These are phyloP conservation scores for Annulohypoxylon maeteangense DNA, from an alignment of 495 filamentous ascomycete genomes.

Conservation along the genomic window DNA sequence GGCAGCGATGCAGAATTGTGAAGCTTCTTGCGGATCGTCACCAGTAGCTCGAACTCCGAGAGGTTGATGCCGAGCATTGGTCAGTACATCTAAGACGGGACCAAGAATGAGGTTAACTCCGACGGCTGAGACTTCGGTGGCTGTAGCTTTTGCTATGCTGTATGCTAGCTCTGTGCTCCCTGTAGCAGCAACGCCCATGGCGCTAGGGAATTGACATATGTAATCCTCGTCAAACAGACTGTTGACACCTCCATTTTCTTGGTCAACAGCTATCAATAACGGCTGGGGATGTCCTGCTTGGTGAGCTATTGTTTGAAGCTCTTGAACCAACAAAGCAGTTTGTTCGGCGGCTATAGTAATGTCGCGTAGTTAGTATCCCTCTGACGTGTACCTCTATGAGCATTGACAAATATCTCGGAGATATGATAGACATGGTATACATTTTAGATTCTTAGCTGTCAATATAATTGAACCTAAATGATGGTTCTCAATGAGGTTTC, in stretches of 20 bases:
- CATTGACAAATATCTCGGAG: slow-evolving; percentile 5
- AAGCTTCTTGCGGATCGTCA: slow-evolving; percentile 91
- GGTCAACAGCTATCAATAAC: slow-evolving; percentile 84
- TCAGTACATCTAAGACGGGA: slow-evolving; percentile 88
- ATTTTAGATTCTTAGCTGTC: slow-evolving; percentile 92
- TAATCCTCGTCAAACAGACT: slow-evolving; percentile 91
- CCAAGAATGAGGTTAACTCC: slow-evolving; percentile 93
- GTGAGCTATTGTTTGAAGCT: slow-evolving; percentile 87
- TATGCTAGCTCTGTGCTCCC: slow-evolving; percentile 81
- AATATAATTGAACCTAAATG: slow-evolving; percentile 85
- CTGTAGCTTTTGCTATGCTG: slow-evolving; percentile 85
- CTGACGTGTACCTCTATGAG: slow-evolving; percentile 11
- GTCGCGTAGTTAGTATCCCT: slow-evolving; percentile 36
- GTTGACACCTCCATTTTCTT: slow-evolving; percentile 96
- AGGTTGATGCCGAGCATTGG: slow-evolving; percentile 87
- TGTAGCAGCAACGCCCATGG: slow-evolving; percentile 90
- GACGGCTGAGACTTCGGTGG: slow-evolving; percentile 83
- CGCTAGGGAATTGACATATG: slow-evolving; percentile 89
- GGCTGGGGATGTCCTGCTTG: slow-evolving; percentile 87
- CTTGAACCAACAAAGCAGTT: slow-evolving; percentile 80
- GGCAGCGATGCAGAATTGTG: slow-evolving; percentile 83
- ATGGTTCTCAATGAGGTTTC: slow-evolving; percentile 83
- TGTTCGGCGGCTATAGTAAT: slow-evolving; percentile 76
- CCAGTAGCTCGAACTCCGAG: slow-evolving; percentile 84
- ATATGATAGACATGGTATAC: slow-evolving; percentile 55